Base-by-base conservation (phyloP, 176 grass and related monocot genomes). In the Triticum dicoccoides region DNA sequence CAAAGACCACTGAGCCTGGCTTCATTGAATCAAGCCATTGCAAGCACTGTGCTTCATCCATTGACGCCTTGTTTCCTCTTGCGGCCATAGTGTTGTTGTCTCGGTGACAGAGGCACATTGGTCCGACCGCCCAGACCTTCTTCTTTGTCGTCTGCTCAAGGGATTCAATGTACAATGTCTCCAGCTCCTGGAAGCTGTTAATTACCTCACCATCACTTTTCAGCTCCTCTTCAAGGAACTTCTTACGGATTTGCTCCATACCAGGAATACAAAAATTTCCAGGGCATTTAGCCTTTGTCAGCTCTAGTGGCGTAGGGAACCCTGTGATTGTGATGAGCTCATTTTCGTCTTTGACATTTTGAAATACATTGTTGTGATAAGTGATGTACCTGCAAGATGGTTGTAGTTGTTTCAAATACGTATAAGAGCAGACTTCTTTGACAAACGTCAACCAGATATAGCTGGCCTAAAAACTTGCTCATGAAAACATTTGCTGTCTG, bases 121-220 rank as follows among this genome's bases (percentile, higher is more conserved):
- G 92, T 20, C 95, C 95, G 82, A 94, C 27, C 4, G 87, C 67
- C 84, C 88, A 94, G 20, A 92, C 72, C 73, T 90, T 90, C 77
- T 91, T 90, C 32, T 82, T 75, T 15, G 49, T 80, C 6, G 20
- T 61, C 38, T 85, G 80, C 73, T 83, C 37, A n/a, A 91, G 86
- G 35, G 76, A 85, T 3, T 91, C 84, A 3, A 89, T 71, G 80
- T 86, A 91, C 33, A 79, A n/a, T 39, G 82, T 17, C 85, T 97
- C 95, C 65, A 92, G 71, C 33, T 90, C 86, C 21, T 69, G 35
- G 61, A 92, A 97, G 78, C 68, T 97, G 89, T 97, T 97, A 58
- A 89, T 73, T 61, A 97, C 86, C 35, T 89, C 34, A 27, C 88
- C 88, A 15, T 78, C 79, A 7, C 86, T 71, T 64, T 24, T 83